Percentiles rank a stretch among this genome's conserved stretches.
Conservation (phyloP, 2,329 filamentous ascomycete genomes). For the Mycocentrospora acerina region DNA sequence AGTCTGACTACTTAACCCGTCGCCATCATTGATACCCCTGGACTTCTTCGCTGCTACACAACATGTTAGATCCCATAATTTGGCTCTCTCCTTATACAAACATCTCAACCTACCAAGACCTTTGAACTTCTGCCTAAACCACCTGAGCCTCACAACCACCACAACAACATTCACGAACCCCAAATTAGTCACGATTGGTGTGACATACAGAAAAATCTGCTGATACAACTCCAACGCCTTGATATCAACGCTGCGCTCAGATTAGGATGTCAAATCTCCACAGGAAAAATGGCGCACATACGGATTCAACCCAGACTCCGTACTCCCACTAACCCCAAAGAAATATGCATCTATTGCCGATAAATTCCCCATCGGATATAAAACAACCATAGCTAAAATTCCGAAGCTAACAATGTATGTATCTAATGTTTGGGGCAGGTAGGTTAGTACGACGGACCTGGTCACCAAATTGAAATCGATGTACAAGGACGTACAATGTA, state of each 20-base stretch:
- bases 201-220: conserved; percentile 54
- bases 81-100: too few species aligned
- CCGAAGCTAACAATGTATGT: conserved; percentile 44
- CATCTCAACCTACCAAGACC: conserved; percentile 31
- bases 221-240: conserved; percentile 54
- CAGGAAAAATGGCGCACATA: conserved; percentile 17
- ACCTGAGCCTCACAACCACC: conserved; percentile 51
- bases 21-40: not conserved
- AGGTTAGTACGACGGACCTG: not conserved
- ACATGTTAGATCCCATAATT: too few species aligned
- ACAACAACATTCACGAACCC: conserved; percentile 54
- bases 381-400: conserved; percentile 39
- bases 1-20: not conserved
- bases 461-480: not conserved
- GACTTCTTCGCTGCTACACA: too few species aligned
- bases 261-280: not conserved
- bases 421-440: conserved; percentile 39
- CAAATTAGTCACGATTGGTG: conserved; percentile 53
- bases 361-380: conserved; percentile 46
- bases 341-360: conserved; percentile 52
- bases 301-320: conserved; percentile 56
- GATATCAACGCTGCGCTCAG: conserved; percentile 48
- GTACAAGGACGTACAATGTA: conserved; percentile 25
- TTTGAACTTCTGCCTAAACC: conserved; percentile 52
- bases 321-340: conserved; percentile 53